These are phyloP conservation scores for Moesziomyces parantarcticus DNA, from an alignment of 1,284 basidiomycete genomes.

Conservation along the genomic window DNA sequence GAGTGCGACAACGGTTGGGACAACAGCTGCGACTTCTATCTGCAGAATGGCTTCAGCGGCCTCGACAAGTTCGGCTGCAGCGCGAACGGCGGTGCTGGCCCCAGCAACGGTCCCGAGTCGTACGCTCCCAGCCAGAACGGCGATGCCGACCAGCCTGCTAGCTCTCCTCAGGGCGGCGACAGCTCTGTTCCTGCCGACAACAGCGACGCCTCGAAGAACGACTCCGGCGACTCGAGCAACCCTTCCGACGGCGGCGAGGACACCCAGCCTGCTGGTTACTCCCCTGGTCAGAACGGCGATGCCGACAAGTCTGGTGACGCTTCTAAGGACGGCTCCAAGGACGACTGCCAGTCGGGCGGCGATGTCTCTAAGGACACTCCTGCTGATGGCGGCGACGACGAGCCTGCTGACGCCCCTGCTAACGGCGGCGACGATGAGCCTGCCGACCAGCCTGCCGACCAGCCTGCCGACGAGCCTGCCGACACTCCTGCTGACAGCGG, in stretches of 20 bases:
- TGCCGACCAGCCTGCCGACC: no score
- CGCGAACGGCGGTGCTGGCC: constrained; percentile 2
- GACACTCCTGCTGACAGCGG: neutral
- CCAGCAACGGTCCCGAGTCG: neutral
- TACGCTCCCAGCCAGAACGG: constrained; percentile 3
- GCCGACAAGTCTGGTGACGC: no score
- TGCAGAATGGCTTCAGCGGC: constrained; percentile 37
- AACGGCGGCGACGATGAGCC: neutral
- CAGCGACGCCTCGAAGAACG: neutral
- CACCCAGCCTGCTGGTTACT: neutral
- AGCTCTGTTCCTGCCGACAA: neutral
- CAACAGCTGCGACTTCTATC: constrained; percentile 43
- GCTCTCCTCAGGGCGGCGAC: neutral
- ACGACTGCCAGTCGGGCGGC: no score
- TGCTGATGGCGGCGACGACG: neutral
- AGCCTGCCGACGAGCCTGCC: no score
- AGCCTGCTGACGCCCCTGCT: neutral
- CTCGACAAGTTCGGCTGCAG: constrained; percentile 40
- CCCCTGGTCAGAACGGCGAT: no score
- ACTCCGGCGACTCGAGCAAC: neutral
- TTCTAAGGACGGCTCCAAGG: neutral
- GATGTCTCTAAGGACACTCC: neutral
- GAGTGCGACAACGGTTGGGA: constrained; percentile 41
- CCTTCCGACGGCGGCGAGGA: neutral
- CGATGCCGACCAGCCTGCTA: neutral